A percentile compares a stretch with the other conserved stretches of the same genome.
These are phyloP conservation scores for Clavispora asparagi DNA, from an alignment of 805 yeast genomes.

Conservation along the genomic window DNA sequence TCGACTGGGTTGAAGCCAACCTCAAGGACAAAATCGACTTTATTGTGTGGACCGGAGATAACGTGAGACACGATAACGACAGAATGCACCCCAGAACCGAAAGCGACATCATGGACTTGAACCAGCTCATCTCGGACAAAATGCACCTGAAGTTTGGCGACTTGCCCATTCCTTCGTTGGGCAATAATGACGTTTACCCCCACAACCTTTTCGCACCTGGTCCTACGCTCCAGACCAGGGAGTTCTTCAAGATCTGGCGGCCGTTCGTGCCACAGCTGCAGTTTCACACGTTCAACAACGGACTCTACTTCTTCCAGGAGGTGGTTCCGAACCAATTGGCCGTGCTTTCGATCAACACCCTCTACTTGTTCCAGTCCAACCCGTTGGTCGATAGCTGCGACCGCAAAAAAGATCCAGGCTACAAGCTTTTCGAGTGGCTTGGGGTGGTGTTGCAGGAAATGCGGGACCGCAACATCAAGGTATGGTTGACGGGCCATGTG, in stretches of 20 bases:
- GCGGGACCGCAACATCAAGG: conserved; percentile 70
- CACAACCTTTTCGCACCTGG: conserved; percentile 83
- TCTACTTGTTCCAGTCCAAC: conserved; percentile 68
- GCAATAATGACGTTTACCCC: conserved; percentile 87
- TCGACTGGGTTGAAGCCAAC: conserved; percentile 61
- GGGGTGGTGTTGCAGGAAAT: conserved; percentile 70
- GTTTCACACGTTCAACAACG: conserved; percentile 66
- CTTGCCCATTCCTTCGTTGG: conserved; percentile 62
- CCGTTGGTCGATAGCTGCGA: conserved; percentile 84
- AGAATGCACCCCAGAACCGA: conserved; percentile 71
- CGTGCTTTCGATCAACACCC: conserved; percentile 70
- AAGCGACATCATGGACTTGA: conserved; percentile 62
- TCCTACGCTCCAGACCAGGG: conserved; percentile 83
- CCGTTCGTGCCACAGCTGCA: conserved; percentile 73
- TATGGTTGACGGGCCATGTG: conserved; percentile 85
- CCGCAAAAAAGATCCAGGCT: conserved; percentile 70
- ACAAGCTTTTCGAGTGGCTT: conserved; percentile 69
- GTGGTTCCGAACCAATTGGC: conserved; percentile 79
- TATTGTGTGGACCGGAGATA: conserved; percentile 89
- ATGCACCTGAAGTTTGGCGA: conserved; percentile 51
- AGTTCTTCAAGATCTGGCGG: conserved; percentile 69
- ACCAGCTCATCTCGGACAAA: conserved; percentile 48
- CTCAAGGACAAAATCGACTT: conserved; percentile 76
- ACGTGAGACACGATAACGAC: conserved; percentile 80
- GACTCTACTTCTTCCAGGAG: conserved; percentile 70